Percentiles rank a stretch among this genome's conserved stretches.
phyloP scores from a whole-genome alignment of 2,329 filamentous ascomycete genomes.

The Arthrocladium fulminans region DNA sequence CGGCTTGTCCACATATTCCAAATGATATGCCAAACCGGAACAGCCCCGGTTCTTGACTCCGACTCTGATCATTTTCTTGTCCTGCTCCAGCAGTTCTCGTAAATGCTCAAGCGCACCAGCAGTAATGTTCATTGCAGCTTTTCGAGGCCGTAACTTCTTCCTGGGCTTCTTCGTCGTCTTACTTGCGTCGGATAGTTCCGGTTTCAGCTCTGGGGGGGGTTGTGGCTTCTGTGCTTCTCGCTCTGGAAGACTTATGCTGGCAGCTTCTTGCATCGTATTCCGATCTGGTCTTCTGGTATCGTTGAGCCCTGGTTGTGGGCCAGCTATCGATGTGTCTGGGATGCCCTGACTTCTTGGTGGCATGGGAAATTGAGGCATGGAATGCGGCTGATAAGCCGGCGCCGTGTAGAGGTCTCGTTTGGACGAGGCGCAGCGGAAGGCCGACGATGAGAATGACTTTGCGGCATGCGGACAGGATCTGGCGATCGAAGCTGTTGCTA shows the following conservation, averaged over 20 bases:
- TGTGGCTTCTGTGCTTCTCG: slow-evolving; percentile 59
- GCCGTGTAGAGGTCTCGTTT: slow-evolving; percentile 49
- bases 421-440: slow-evolving; percentile 38
- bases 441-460: slow-evolving; percentile 42
- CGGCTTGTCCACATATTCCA: slow-evolving; percentile 91
- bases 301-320: slow-evolving; percentile 40
- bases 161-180: slow-evolving; percentile 44
- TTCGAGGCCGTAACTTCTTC: slow-evolving; percentile 66
- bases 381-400: slow-evolving; percentile 54
- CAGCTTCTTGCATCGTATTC: slow-evolving; percentile 28
- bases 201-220: slow-evolving; percentile 31
- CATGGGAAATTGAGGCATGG: slow-evolving; percentile 47
- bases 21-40: slow-evolving; percentile 82
- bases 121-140: slow-evolving; percentile 84
- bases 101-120: slow-evolving; percentile 72
- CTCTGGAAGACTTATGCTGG: slow-evolving; percentile 48
- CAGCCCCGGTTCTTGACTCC: slow-evolving; percentile 91
- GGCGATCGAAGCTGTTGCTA: slow-evolving; percentile 29
- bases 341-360: slow-evolving; percentile 49
- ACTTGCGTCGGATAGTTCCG: slow-evolving; percentile 28
- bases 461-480: slow-evolving; percentile 30
- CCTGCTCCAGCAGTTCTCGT: slow-evolving; percentile 64
- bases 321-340: slow-evolving; percentile 54
- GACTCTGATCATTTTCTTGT: slow-evolving; percentile 87
- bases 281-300: slow-evolving; percentile 39